Percentiles rank a stretch among this genome's conserved stretches.
phyloP scores from a whole-genome alignment of 495 filamentous ascomycete genomes.

The Penicillium robsamsonii region DNA sequence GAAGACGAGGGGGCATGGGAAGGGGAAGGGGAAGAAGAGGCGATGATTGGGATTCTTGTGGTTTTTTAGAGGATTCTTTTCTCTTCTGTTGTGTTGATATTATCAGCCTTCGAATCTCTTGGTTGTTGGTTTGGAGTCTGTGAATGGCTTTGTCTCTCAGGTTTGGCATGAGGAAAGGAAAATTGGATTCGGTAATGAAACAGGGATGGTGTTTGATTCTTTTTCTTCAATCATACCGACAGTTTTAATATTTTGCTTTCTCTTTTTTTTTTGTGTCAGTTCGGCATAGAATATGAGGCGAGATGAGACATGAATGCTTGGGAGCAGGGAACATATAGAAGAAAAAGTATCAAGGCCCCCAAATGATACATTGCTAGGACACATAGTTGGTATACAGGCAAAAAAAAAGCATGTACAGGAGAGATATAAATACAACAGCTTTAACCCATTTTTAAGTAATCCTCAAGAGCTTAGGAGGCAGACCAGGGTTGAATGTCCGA shows the following conservation, averaged over 20 bases:
- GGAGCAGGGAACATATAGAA: neutral
- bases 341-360: neutral
- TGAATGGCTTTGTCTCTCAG: neutral
- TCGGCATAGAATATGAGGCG: neutral
- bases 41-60: slow-evolving; percentile 3
- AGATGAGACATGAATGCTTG: neutral
- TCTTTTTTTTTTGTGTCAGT: neutral
- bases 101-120: neutral
- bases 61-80: neutral
- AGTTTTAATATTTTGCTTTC: neutral
- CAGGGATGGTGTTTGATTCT: neutral
- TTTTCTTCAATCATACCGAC: neutral
- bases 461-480: neutral
- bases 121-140: neutral
- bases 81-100: neutral
- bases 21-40: slow-evolving; percentile 41
- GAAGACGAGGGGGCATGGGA: slow-evolving; percentile 46
- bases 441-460: neutral
- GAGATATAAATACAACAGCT: neutral
- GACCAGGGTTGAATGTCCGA: slow-evolving; percentile 1
- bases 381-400: neutral
- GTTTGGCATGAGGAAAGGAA: neutral
- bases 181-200: neutral
- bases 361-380: neutral
- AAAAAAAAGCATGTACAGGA: neutral